Evolutionary conservation across 768 basidiomycete species (phyloP).

Genomic region (Suillus decipiens): DNA sequence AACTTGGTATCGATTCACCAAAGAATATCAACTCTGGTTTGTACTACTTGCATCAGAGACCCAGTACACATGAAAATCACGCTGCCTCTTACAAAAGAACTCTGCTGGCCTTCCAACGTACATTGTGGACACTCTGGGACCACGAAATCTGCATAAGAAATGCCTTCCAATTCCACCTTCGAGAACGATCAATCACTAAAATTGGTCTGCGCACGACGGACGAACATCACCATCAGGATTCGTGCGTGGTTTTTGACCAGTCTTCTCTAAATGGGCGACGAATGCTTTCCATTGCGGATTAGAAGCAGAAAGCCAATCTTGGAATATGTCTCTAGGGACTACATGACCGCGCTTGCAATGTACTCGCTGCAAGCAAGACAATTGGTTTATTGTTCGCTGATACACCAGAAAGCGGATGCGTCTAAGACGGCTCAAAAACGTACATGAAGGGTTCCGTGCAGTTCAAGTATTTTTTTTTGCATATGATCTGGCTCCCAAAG

Average conservation of each 20-base stretch:
- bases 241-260: conserved; percentile 64
- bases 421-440: conserved; percentile 18
- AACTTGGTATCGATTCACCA: conserved; percentile 78
- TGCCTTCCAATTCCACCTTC: conserved; percentile 80
- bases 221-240: conserved; percentile 93
- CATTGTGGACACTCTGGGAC: conserved; percentile 81
- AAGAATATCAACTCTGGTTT: conserved; percentile 89
- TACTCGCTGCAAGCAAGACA: conserved; percentile 53
- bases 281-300: conserved; percentile 83
- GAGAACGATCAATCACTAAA: not conserved
- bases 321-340: conserved; percentile 68
- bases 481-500: conserved; percentile 41
- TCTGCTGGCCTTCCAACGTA: conserved; percentile 52
- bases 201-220: conserved; percentile 16
- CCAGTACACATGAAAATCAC: conserved; percentile 17
- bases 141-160: conserved; percentile 74
- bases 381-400: conserved; percentile 17
- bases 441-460: conserved; percentile 89
- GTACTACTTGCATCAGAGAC: conserved; percentile 41
- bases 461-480: conserved; percentile 62
- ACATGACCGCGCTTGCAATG: conserved; percentile 75
- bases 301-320: conserved; percentile 64
- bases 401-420: not conserved
- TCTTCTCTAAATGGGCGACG: conserved; percentile 60
- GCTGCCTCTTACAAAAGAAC: conserved; percentile 52